phyloP scores from a whole-genome alignment of 257 asterid species.

The Phtheirospermum japonicum region DNA sequence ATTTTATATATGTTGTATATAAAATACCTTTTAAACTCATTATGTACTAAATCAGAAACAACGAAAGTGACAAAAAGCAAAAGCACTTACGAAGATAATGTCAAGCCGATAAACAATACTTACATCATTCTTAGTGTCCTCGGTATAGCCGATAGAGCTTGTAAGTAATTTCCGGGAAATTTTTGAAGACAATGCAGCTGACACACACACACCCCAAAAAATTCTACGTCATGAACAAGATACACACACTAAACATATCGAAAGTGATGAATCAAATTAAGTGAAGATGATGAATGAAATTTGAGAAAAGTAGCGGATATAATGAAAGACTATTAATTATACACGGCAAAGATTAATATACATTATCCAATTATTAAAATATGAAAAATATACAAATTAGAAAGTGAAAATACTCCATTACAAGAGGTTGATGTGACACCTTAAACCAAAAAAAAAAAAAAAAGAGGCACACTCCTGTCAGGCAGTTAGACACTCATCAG shows the following conservation, averaged over 20 bases:
- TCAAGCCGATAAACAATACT: conserved; percentile 32
- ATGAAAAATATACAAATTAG: too few species aligned
- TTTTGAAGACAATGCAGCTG: conserved; percentile 79
- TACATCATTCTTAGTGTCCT: conserved; percentile 98
- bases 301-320: conserved; percentile 8
- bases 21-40: conserved; percentile 2
- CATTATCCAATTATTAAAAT: background rate
- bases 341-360: too few species aligned
- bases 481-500: too few species aligned
- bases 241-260: conserved; percentile 4
- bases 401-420: background rate
- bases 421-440: background rate
- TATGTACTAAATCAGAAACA: conserved; percentile 20
- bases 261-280: background rate
- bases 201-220: conserved; percentile 26
- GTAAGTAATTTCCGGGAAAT: conserved; percentile 77
- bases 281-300: background rate
- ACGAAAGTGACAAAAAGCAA: background rate
- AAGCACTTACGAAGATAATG: conserved; percentile 8
- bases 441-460: too few species aligned
- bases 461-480: too few species aligned
- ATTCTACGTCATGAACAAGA: conserved; percentile 23
- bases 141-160: conserved; percentile 90
- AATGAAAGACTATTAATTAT: too few species aligned
- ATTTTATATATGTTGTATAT: conserved; percentile 12